Conservation (phyloP, 2,329 filamentous ascomycete genomes). For the Paecilomyces sp. region DNA sequence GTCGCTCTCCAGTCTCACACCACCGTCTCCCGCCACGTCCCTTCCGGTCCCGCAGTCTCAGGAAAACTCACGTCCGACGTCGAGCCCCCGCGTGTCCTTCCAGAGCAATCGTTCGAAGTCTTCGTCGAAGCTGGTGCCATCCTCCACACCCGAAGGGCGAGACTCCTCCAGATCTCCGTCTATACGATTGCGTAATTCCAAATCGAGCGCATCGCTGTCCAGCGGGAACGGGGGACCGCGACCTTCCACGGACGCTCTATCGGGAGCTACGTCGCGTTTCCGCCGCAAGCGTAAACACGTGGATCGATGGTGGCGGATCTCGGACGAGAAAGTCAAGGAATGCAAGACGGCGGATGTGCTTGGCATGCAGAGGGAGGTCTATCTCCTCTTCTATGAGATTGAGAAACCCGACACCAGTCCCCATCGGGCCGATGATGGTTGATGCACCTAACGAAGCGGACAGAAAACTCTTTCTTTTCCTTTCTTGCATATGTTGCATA, state of each 20-base stretch:
- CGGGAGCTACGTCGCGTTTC: conserved; percentile 29
- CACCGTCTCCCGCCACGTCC: conserved; percentile 11
- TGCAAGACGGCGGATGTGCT: conserved; percentile 87
- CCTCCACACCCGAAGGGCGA: not conserved
- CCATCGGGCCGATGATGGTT: too few species aligned
- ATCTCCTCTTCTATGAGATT: conserved; percentile 91
- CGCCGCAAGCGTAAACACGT: conserved; percentile 55
- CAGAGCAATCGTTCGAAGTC: conserved; percentile 23
- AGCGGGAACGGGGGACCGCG: not conserved
- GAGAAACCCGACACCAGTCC: conserved; percentile 40
- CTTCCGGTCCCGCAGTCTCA: conserved; percentile 10
- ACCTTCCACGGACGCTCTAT: conserved; percentile 2
- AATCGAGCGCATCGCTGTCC: not conserved
- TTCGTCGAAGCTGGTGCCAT: conserved; percentile 16
- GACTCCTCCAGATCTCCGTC: not conserved
- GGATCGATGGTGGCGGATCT: conserved; percentile 95
- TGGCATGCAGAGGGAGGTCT: conserved; percentile 91
- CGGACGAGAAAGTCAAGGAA: conserved; percentile 93
- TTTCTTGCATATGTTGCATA: not conserved
- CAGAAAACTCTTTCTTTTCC: not conserved
- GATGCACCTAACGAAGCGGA: not conserved
- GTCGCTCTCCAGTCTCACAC: conserved; percentile 24
- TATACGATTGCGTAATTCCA: conserved; percentile 2
- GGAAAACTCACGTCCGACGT: conserved; percentile 18
- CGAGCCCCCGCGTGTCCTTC: conserved; percentile 25